Conservation (phyloP, 2,329 filamentous ascomycete genomes). For the Didymellaceae sp. region DNA sequence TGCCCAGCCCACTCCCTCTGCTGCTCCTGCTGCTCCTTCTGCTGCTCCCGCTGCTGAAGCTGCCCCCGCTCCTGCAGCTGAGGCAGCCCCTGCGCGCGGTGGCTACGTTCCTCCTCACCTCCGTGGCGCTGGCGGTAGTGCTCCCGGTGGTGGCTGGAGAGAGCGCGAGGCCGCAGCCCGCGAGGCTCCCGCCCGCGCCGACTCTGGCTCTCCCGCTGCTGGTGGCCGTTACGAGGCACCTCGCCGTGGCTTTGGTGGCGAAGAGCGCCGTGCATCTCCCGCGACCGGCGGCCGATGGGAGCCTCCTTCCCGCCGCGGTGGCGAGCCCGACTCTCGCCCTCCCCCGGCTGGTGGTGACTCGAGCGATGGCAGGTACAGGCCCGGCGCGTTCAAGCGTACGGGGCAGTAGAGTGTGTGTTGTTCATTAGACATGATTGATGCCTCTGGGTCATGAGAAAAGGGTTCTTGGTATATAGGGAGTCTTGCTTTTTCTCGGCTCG, state of each 20-base stretch:
- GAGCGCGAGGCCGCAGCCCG: slow-evolving; percentile 41
- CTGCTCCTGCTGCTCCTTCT: slow-evolving; percentile 40
- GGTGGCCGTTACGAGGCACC: slow-evolving; percentile 40
- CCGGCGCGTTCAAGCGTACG: slow-evolving; percentile 45
- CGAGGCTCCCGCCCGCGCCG: slow-evolving; percentile 37
- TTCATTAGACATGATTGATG: slow-evolving; percentile 21
- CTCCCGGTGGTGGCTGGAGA: slow-evolving; percentile 46
- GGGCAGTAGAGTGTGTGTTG: slow-evolving; percentile 17
- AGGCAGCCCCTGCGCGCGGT: slow-evolving; percentile 44
- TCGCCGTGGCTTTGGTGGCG: slow-evolving; percentile 35
- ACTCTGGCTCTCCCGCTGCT: slow-evolving; percentile 36
- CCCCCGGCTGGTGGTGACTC: slow-evolving; percentile 33
- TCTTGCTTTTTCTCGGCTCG: slow-evolving; percentile 18
- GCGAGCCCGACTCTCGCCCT: slow-evolving; percentile 33
- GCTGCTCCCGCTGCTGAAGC: slow-evolving; percentile 43
- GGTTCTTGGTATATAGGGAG: slow-evolving; percentile 16
- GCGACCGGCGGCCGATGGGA: slow-evolving; percentile 41
- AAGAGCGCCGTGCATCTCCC: slow-evolving; percentile 42
- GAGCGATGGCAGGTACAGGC: slow-evolving; percentile 50
- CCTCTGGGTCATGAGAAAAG: slow-evolving; percentile 19
- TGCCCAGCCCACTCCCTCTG: slow-evolving; percentile 36
- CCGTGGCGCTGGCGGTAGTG: slow-evolving; percentile 42
- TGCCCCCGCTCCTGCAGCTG: slow-evolving; percentile 41
- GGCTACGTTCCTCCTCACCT: slow-evolving; percentile 57
- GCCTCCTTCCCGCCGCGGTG: slow-evolving; percentile 36